These are phyloP conservation scores for Verbena officinalis DNA, from an alignment of 257 asterid species.

Conservation along the genomic window DNA sequence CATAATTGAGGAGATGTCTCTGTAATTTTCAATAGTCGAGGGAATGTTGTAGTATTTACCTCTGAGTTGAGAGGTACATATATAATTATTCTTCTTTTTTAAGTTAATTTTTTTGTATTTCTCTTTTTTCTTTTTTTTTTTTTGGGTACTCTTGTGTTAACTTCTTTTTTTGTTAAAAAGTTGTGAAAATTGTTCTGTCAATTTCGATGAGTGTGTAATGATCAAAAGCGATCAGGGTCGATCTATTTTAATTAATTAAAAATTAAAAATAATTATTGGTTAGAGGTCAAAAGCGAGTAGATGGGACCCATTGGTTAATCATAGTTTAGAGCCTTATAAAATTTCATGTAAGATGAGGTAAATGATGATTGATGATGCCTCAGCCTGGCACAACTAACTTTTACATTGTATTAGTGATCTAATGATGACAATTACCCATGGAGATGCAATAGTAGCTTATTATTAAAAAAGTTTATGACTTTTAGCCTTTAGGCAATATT, in stretches of 20 bases:
- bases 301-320: background rate
- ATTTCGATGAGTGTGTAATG: conserved; percentile 24
- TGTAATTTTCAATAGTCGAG: no score
- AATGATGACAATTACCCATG: background rate
- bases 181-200: background rate
- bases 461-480: no score
- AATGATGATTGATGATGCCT: no score
- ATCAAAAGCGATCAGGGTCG: conserved; percentile 6
- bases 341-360: no score
- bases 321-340: no score
- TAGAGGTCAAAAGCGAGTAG: conserved; percentile 10
- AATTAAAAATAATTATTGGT: background rate
- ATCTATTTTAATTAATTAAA: conserved; percentile 15
- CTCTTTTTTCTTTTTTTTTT: no score
- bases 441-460: background rate
- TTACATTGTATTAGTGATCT: background rate
- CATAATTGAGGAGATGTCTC: no score
- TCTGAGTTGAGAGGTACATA: no score
- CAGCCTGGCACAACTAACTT: background rate
- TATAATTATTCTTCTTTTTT: no score
- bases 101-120: no score
- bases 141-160: background rate
- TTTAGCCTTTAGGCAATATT: no score
- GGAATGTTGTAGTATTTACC: no score
- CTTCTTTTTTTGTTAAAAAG: background rate